Evolutionary conservation across 148 eudicot genomes (phyloP), one percentile per base, ranked within the genome.

Genomic region (Camellia japonica): DNA sequence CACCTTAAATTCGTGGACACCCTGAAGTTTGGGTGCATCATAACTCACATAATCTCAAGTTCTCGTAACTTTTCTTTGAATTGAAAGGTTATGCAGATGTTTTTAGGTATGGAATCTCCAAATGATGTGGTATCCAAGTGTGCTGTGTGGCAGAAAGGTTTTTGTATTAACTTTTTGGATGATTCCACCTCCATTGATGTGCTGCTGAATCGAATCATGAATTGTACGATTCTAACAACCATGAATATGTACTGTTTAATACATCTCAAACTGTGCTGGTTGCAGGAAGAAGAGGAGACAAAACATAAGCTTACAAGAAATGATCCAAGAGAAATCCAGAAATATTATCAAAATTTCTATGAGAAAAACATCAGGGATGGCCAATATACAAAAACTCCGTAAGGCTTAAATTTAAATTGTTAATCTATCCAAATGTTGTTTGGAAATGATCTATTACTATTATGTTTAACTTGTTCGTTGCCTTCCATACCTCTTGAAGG

Each of bases 251-350:
- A 23, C 23, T 23, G 23, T 23, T 23, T 23, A 23, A 23, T 23
- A 78, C 51, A 78, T 78, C 18, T 65, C 8, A 70, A 74, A 62
- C 67, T 82, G 58, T 74, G 30, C 73, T 75, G 60, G 14, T 80
- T 83, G 78, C 92, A 96, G 99, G 99, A 96, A 82, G 99, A 92
- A 85, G 81, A 41, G 46, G 90, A 85, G 16, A 94, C 94, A 60
- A 80, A 74, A 76, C 86, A 87, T 67, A 77, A 60, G 49, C 93
- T 89, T 69, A 86, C 95, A 68, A 85, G 19, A 56, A 90, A 68
- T 82, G 99, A 94, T 86, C 93, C 98, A 73, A 85, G 82, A 81
- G 99, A 96, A 89, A 94, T 96, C 80, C 98, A 93, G 84, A 85
- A 82, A 82, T 96, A 79, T 82, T 96, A 90, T 84, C 91, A 89